Evolutionary conservation across 2,329 filamentous ascomycete species (phyloP).

Genomic region (Stromatinia cepivora): DNA sequence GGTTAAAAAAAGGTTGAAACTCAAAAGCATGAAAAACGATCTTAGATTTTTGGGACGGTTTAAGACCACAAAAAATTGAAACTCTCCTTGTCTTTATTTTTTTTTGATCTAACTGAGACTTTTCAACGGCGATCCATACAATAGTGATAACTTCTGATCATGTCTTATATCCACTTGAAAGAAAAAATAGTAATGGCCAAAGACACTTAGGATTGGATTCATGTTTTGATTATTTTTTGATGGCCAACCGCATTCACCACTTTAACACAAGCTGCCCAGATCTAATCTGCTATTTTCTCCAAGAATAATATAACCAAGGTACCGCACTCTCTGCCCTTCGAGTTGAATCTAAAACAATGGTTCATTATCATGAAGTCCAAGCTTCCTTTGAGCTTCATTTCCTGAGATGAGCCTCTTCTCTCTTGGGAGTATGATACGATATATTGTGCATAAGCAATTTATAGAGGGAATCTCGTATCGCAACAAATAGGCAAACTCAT

Average conservation of each 20-base stretch:
- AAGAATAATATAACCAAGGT: background rate
- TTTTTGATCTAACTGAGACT: background rate
- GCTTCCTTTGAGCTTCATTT: slow-evolving; percentile 12
- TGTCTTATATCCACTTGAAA: slow-evolving; percentile 10
- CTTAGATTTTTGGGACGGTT: background rate
- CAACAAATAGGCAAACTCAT: background rate
- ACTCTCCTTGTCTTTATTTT: background rate
- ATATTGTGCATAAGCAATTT: background rate
- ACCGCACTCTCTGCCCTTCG: background rate
- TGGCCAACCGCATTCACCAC: background rate
- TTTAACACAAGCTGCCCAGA: slow-evolving; percentile 10
- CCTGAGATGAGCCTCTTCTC: background rate
- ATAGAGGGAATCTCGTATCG: slow-evolving; percentile 1
- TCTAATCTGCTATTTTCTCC: background rate
- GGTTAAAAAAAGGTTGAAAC: slow-evolving; percentile 10
- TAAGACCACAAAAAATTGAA: background rate
- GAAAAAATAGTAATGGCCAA: slow-evolving; percentile 6
- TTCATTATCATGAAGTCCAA: slow-evolving; percentile 8
- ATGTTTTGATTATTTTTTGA: background rate
- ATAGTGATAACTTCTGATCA: background rate
- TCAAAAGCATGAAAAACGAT: slow-evolving; percentile 4
- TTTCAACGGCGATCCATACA: background rate
- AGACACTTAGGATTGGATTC: slow-evolving; percentile 22
- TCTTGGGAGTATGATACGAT: background rate
- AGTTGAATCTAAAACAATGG: slow-evolving; percentile 12